Conservation (phyloP, 1,284 basidiomycete genomes). For the Naganishia liquefaciens region DNA sequence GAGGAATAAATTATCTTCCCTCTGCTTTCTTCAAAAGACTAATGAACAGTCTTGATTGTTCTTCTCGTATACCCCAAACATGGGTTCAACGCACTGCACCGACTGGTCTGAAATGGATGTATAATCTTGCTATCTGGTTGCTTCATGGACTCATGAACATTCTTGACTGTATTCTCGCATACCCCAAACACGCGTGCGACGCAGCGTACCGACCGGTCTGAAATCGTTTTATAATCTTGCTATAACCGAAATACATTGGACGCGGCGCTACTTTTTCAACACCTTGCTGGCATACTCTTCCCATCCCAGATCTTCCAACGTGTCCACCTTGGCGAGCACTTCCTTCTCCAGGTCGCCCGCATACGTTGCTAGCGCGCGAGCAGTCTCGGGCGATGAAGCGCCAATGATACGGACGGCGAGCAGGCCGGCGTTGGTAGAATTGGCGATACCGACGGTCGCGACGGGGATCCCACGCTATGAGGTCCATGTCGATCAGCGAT, state of each 20-base stretch:
- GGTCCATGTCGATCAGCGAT: slow-evolving; percentile 1
- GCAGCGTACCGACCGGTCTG: too few species aligned
- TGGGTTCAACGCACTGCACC: too few species aligned
- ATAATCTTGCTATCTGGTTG: too few species aligned
- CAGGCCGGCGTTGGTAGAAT: slow-evolving; percentile 88
- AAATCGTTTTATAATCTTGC: too few species aligned
- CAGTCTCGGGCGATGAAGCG: slow-evolving; percentile 67
- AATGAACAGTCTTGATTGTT: too few species aligned
- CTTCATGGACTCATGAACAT: too few species aligned
- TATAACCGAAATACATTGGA: not conserved
- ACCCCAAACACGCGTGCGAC: too few species aligned
- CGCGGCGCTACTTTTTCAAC: slow-evolving; percentile 54
- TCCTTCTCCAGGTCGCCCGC: slow-evolving; percentile 74
- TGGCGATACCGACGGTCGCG: slow-evolving; percentile 96
- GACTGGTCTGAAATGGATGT: too few species aligned
- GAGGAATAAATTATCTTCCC: too few species aligned
- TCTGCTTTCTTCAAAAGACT: too few species aligned
- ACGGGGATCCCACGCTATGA: slow-evolving; percentile 88
- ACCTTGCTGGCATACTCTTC: slow-evolving; percentile 64
- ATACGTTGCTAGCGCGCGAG: slow-evolving; percentile 73
- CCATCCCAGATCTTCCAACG: slow-evolving; percentile 79
- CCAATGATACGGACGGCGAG: slow-evolving; percentile 87
- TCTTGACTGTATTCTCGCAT: too few species aligned
- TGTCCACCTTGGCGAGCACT: slow-evolving; percentile 80
- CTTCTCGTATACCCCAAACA: too few species aligned